These are phyloP conservation scores for Arachnomyces sp. DNA, from an alignment of 2,329 filamentous ascomycete species.

Conservation along the genomic window DNA sequence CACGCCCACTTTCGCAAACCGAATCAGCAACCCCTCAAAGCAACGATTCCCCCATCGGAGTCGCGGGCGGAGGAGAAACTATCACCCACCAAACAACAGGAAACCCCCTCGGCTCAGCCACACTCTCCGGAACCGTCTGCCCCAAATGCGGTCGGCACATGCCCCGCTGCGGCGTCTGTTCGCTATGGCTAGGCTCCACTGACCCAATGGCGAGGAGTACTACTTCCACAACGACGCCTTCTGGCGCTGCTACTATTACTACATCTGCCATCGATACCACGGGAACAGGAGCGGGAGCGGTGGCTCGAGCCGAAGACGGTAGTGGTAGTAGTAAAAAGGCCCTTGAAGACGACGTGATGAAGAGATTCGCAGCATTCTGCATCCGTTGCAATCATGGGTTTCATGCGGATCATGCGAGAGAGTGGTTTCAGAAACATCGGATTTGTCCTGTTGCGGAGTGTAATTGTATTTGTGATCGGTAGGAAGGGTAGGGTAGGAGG, in stretches of 20 bases:
- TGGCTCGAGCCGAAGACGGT: no score
- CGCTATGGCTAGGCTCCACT: constrained; percentile 52
- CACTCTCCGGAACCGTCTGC: constrained; percentile 47
- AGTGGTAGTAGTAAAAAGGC: no score
- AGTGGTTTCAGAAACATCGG: constrained; percentile 51
- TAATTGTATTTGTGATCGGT: constrained; percentile 42
- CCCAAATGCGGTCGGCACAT: constrained; percentile 54
- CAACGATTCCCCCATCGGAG: constrained; percentile 14
- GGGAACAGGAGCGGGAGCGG: constrained; percentile 12
- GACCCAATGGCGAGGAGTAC: constrained; percentile 42
- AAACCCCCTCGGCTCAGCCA: constrained; percentile 27
- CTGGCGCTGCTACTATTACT: constrained; percentile 29
- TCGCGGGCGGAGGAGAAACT: constrained; percentile 18
- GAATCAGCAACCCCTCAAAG: constrained; percentile 18
- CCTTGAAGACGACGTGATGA: constrained; percentile 40
- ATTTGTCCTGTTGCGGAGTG: constrained; percentile 50
- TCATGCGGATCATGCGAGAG: constrained; percentile 54
- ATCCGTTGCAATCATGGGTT: constrained; percentile 56
- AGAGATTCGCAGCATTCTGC: constrained; percentile 52
- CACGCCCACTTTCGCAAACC: constrained; percentile 44
- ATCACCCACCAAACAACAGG: constrained; percentile 25
- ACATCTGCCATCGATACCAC: no score
- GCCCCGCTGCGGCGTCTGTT: constrained; percentile 55
- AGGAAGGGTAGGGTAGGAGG: no score
- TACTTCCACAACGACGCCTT: constrained; percentile 24